phyloP scores from a whole-genome alignment of 2,329 filamentous ascomycete species.

The Dactylellina haptotyla region DNA sequence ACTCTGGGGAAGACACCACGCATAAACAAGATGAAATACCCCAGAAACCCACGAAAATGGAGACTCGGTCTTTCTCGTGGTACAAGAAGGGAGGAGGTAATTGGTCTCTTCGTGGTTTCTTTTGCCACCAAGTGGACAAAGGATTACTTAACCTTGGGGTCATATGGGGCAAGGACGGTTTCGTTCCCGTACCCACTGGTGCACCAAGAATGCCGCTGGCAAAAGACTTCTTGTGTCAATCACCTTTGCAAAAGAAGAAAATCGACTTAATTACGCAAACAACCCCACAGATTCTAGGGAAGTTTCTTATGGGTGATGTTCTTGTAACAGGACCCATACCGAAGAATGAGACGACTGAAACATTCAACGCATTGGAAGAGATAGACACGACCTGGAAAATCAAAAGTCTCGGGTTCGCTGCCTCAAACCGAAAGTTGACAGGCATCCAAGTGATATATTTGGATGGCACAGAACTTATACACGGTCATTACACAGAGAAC shows the following conservation, averaged over 20 bases:
- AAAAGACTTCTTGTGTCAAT: neutral
- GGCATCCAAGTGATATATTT: neutral
- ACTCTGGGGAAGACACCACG: too few species aligned
- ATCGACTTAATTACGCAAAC: neutral
- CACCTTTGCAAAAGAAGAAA: neutral
- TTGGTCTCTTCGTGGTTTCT: conserved; percentile 12
- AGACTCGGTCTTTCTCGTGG: neutral
- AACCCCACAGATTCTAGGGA: neutral
- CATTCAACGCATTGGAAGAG: neutral
- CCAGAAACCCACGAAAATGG: too few species aligned
- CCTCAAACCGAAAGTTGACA: neutral
- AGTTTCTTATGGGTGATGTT: conserved; percentile 2
- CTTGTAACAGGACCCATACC: neutral
- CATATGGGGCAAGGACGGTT: conserved; percentile 12
- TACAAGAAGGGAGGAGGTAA: neutral
- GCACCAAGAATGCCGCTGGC: neutral
- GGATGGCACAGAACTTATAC: neutral
- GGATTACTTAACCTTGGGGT: neutral
- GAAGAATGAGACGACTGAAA: neutral
- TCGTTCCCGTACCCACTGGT: neutral
- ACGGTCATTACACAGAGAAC: neutral
- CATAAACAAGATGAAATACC: too few species aligned
- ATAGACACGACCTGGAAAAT: neutral
- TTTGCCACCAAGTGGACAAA: neutral
- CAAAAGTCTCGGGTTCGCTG: neutral